These are phyloP conservation scores for Suillus weaverae DNA, from an alignment of 768 basidiomycete genomes.

Conservation along the genomic window DNA sequence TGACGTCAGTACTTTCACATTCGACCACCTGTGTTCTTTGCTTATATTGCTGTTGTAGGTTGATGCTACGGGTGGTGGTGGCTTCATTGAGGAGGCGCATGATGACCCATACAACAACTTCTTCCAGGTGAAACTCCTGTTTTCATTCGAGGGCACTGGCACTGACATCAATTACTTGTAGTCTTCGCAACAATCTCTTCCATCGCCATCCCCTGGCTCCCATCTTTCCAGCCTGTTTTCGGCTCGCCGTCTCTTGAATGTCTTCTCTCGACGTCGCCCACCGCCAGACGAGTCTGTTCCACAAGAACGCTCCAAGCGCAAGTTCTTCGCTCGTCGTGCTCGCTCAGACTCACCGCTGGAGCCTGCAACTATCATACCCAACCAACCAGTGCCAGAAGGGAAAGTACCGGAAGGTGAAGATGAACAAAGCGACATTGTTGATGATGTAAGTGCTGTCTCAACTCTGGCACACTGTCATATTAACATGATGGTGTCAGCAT, in stretches of 20 bases:
- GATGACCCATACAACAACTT: background rate
- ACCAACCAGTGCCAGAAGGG: background rate
- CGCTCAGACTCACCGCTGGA: background rate
- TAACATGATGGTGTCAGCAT: background rate
- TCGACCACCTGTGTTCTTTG: background rate
- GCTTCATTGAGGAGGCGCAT: background rate
- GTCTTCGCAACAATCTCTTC: background rate
- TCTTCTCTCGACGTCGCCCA: background rate
- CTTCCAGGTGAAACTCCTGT: background rate
- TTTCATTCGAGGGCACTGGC: background rate
- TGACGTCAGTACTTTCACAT: background rate
- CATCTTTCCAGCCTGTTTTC: background rate
- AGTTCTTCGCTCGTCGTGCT: background rate
- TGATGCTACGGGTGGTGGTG: background rate
- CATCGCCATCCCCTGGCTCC: background rate
- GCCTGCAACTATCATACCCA: background rate
- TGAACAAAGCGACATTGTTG: background rate
- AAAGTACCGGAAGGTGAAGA: background rate
- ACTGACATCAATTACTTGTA: background rate
- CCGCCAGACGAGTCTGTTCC: background rate
- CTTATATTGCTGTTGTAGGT: background rate
- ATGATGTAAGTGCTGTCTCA: background rate
- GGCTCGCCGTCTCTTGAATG: background rate
- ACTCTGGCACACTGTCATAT: background rate
- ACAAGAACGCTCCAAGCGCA: background rate